Percentiles rank a stretch among this genome's conserved stretches.
These are phyloP conservation scores for Pichia manshurica DNA, from an alignment of 805 yeast species.

Conservation along the genomic window DNA sequence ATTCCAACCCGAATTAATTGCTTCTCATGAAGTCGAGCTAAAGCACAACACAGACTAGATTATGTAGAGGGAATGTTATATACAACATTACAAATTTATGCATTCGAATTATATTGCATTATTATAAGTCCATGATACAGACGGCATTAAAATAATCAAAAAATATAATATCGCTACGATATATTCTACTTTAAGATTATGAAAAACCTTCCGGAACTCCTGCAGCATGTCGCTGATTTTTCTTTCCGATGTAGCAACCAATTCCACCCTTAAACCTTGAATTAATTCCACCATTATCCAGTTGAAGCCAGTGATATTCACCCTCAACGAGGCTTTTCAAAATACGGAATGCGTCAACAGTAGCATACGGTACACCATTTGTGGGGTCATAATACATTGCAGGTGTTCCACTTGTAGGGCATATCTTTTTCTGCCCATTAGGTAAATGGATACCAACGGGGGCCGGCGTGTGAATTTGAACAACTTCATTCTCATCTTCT, in stretches of 20 bases:
- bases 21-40: slow-evolving; percentile 56
- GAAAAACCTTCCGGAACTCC: slow-evolving; percentile 85
- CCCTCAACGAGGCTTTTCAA: slow-evolving; percentile 50
- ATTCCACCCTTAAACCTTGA: slow-evolving; percentile 30
- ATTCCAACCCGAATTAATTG: slow-evolving; percentile 60
- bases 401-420: slow-evolving; percentile 71
- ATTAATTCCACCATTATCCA: slow-evolving; percentile 40
- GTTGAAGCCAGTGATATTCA: slow-evolving; percentile 49
- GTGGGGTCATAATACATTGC: slow-evolving; percentile 86
- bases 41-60: slow-evolving; percentile 42
- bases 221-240: slow-evolving; percentile 53
- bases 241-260: slow-evolving; percentile 38
- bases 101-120: too few relatives aligned
- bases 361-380: slow-evolving; percentile 80
- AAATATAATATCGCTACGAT: too few relatives aligned
- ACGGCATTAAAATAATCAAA: too few relatives aligned
- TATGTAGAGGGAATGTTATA: slow-evolving; percentile 15
- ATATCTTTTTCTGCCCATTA: slow-evolving; percentile 58
- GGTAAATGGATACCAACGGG: slow-evolving; percentile 71
- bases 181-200: too few relatives aligned
- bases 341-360: slow-evolving; percentile 72
- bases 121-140: too few relatives aligned
- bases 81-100: not conserved
- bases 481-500: slow-evolving; percentile 31
- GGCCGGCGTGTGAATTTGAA: slow-evolving; percentile 59